These are phyloP conservation scores for Diphasiastrum complanatum DNA, from an alignment of 83 land plant species.

Conservation along the genomic window DNA sequence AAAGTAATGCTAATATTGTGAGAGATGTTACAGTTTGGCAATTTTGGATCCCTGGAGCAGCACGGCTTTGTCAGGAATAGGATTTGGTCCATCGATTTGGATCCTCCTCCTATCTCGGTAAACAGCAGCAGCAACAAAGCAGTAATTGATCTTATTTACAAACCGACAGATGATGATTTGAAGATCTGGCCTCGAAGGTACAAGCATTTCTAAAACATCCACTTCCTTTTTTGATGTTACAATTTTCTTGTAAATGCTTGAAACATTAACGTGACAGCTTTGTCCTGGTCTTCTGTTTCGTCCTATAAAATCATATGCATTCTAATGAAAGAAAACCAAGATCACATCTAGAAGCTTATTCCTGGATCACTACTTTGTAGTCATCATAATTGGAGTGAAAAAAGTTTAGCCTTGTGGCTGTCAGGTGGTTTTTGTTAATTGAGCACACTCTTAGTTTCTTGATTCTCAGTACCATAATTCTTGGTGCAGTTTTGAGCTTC, in stretches of 20 bases:
- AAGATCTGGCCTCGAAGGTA: slow-evolving; percentile 25
- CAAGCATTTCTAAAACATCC: neutral
- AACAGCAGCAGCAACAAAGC: slow-evolving; percentile 7
- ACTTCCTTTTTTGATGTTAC: neutral
- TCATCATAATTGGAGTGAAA: too few species aligned
- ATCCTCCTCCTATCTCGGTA: slow-evolving; percentile 14
- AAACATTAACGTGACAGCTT: slow-evolving; percentile 3
- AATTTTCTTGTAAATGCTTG: slow-evolving; percentile 3
- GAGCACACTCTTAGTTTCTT: too few species aligned
- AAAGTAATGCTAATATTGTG: neutral
- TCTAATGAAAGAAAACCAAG: too few species aligned
- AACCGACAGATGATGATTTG: slow-evolving; percentile 21
- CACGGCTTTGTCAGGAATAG: slow-evolving; percentile 34
- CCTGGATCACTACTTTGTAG: too few species aligned
- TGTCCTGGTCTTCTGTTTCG: too few species aligned
- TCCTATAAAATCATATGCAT: too few species aligned
- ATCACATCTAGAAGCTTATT: too few species aligned
- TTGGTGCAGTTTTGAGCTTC: slow-evolving; percentile 13
- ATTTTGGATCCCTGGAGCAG: slow-evolving; percentile 26
- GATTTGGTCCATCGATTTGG: slow-evolving; percentile 21
- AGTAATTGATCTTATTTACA: slow-evolving; percentile 17
- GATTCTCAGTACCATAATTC: too few species aligned
- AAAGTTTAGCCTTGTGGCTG: neutral
- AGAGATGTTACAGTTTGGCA: slow-evolving; percentile 24
- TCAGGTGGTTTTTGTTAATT: neutral